Conservation (phyloP, 2,329 filamentous ascomycete genomes). For the Periconia sp. region DNA sequence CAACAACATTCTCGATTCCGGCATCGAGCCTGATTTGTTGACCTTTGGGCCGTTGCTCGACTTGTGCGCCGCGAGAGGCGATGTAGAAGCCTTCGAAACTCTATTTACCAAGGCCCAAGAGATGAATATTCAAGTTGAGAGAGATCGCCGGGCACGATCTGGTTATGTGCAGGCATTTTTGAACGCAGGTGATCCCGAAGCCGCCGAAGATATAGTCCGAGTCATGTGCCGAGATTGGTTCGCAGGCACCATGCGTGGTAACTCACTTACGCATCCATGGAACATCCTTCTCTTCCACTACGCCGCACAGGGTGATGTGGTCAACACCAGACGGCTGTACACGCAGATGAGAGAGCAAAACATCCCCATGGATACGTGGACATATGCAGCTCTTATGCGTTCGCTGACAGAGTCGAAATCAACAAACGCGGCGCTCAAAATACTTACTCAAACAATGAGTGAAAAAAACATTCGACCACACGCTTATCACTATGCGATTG, state of each 20-base stretch:
- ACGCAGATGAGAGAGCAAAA: constrained; percentile 56
- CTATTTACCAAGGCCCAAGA: constrained; percentile 65
- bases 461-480: constrained; percentile 47
- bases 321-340: constrained; percentile 57
- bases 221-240: constrained; percentile 54
- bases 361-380: constrained; percentile 57
- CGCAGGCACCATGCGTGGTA: constrained; percentile 46
- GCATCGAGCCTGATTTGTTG: constrained; percentile 59
- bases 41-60: constrained; percentile 76
- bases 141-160: constrained; percentile 24
- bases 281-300: constrained; percentile 74
- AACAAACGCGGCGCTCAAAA: constrained; percentile 58
- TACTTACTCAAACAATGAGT: constrained; percentile 55
- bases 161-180: constrained; percentile 64
- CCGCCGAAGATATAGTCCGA: constrained; percentile 56
- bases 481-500: constrained; percentile 56
- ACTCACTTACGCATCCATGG: constrained; percentile 67
- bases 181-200: constrained; percentile 49
- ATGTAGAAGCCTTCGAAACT: constrained; percentile 68
- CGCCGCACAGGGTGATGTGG: constrained; percentile 63
- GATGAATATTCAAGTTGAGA: constrained; percentile 25
- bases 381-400: constrained; percentile 65
- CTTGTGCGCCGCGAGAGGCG: constrained; percentile 70
- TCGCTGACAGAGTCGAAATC: constrained; percentile 55
- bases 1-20: constrained; percentile 56